Evolutionary conservation across 257 asterid genomes (phyloP).

Genomic region (Nicotiana obtusifolia): DNA sequence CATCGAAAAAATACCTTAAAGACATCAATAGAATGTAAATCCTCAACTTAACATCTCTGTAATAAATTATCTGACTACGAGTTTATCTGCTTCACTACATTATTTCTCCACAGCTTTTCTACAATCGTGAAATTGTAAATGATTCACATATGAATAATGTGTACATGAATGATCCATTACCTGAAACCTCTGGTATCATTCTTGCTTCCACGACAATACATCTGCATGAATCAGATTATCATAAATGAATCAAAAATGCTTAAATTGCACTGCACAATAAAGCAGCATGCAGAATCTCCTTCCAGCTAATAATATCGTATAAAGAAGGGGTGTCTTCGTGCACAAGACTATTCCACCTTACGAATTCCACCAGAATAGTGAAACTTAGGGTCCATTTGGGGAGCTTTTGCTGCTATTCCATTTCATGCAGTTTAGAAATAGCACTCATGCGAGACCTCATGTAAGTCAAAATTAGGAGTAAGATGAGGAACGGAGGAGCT

Average conservation of each 20-base stretch:
- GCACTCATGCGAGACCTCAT: neutral
- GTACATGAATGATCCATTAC: slow-evolving; percentile 27
- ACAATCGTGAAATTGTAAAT: neutral
- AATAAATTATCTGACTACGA: neutral
- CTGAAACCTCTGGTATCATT: slow-evolving; percentile 91
- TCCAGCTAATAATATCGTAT: neutral
- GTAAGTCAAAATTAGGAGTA: neutral
- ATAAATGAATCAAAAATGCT: neutral
- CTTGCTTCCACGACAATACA: slow-evolving; percentile 96
- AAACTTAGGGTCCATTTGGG: neutral
- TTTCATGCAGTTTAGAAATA: neutral
- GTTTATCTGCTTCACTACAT: neutral
- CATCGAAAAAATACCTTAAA: neutral
- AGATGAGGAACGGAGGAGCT: neutral
- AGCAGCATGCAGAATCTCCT: neutral
- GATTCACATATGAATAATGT: slow-evolving; percentile 11
- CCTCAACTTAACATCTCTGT: neutral
- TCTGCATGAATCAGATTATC: slow-evolving; percentile 30
- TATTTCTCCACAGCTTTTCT: neutral
- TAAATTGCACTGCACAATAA: neutral
- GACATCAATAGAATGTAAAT: neutral
- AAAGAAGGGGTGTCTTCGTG: neutral
- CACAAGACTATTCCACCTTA: neutral
- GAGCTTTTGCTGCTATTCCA: neutral
- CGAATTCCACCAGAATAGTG: neutral